These are phyloP conservation scores for Apophysomyces sp. DNA, from an alignment of 371 early-diverging fungal genomes.

Conservation along the genomic window DNA sequence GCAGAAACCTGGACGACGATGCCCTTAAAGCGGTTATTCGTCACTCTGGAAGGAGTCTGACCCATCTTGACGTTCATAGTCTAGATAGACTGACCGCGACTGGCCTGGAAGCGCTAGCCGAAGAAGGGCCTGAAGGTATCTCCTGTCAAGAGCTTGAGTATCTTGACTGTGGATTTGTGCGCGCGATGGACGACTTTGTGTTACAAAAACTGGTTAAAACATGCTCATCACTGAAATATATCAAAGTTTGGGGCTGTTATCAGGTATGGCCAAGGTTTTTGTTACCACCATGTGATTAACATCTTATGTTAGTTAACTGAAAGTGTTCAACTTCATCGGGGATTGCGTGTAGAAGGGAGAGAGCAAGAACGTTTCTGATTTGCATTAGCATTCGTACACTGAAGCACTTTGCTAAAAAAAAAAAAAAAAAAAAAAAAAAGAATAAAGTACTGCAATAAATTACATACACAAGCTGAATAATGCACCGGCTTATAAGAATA, in stretches of 20 bases:
- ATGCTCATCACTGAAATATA: constrained; percentile 42
- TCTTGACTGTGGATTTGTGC: constrained; percentile 73
- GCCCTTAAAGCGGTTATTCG: constrained; percentile 56
- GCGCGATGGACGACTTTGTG: constrained; percentile 70
- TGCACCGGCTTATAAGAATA: too few relatives aligned
- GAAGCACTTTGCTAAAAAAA: too few relatives aligned
- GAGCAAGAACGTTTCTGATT: not conserved
- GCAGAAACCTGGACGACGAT: constrained; percentile 55
- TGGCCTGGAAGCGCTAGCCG: constrained; percentile 52
- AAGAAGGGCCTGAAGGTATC: constrained; percentile 2
- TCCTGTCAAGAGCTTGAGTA: constrained; percentile 45
- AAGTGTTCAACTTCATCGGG: not conserved
- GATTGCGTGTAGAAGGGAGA: not conserved
- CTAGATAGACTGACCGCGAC: constrained; percentile 64
- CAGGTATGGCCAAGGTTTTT: constrained; percentile 18
- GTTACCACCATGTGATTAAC: not conserved
- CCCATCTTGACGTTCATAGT: constrained; percentile 66
- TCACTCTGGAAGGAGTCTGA: constrained; percentile 60
- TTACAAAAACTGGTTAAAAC: constrained; percentile 49
- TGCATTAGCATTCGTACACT: not conserved
- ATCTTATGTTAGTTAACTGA: not conserved
- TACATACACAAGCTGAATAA: too few relatives aligned
- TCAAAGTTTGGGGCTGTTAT: constrained; percentile 76
- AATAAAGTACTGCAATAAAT: too few relatives aligned
- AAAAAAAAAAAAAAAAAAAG: too few relatives aligned